Conservation (phyloP, 1,284 basidiomycete species). For the Nidula niveotomentosa region DNA sequence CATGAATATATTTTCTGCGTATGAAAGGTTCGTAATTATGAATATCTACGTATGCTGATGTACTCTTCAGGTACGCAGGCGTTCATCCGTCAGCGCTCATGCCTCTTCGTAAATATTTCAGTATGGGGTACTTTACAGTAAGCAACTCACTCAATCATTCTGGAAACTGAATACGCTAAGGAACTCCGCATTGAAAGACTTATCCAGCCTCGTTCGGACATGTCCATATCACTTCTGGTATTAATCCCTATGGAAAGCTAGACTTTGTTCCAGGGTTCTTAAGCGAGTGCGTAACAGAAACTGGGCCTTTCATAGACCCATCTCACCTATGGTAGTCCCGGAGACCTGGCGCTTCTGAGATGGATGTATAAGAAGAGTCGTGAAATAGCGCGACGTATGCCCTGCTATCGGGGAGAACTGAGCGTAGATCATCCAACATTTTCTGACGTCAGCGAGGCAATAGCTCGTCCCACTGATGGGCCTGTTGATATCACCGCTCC, state of each 20-base stretch:
- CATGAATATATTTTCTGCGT: slow-evolving; percentile 27
- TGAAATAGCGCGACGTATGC: slow-evolving; percentile 59
- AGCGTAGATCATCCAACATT: slow-evolving; percentile 47
- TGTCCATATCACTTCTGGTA: slow-evolving; percentile 39
- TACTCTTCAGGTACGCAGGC: slow-evolving; percentile 22
- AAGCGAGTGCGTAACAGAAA: slow-evolving; percentile 15
- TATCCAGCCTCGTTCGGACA: slow-evolving; percentile 40
- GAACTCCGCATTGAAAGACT: slow-evolving; percentile 16
- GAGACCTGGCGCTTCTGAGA: slow-evolving; percentile 50
- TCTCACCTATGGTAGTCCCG: slow-evolving; percentile 28
- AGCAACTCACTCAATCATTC: background rate
- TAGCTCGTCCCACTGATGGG: slow-evolving; percentile 21
- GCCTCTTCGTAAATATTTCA: slow-evolving; percentile 27
- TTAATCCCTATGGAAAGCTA: slow-evolving; percentile 29
- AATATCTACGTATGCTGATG: background rate
- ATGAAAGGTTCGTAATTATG: slow-evolving; percentile 9
- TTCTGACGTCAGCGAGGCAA: slow-evolving; percentile 41
- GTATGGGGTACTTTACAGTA: slow-evolving; percentile 25
- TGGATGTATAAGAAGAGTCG: slow-evolving; percentile 59
- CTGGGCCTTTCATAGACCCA: background rate
- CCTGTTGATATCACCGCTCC: slow-evolving; percentile 42
- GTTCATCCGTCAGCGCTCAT: slow-evolving; percentile 12
- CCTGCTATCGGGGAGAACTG: slow-evolving; percentile 53
- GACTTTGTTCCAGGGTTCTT: slow-evolving; percentile 39
- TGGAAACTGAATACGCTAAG: background rate